Evolutionary conservation across 305 asterid genomes (phyloP), one percentile per base, ranked within the genome.

Genomic region (Ajuga reptans): DNA sequence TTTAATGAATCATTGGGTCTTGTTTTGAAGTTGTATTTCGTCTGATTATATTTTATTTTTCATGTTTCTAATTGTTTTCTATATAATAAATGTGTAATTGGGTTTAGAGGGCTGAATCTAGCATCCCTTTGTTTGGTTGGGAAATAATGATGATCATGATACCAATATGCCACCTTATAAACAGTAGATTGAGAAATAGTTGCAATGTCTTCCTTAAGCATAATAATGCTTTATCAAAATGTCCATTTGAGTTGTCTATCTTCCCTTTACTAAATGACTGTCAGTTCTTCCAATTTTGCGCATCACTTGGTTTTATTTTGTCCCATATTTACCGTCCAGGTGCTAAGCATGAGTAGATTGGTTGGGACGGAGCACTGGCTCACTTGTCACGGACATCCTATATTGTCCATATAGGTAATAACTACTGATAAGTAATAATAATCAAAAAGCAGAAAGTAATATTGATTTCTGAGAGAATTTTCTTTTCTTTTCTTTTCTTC

Each of bases 301-400:
- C 42, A 5, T 36, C 1, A 36, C 6, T 36, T 36, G 6, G 10
- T 5, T 39, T 7, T 7, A 2, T 49, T 72, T 36, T 31, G 33
- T 15, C 57, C n/a, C n/a, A n/a, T 73, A n/a, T n/a, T n/a, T n/a
- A n/a, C n/a, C n/a, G n/a, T 84, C 65, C 87, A 94, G 99, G 97
- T 94, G 66, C 81, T 94, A 85, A 94, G 99, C 84, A 89, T 94
- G 95, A 94, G 99, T 78, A 85, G 99, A 88, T 72, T 91, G 78
- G 99, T 97, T 68, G 99, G 91, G 75, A 95, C 95, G 96, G 95
- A 27, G 96, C 97, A 3, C 97, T 89, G 69, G 97, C 97, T 51
- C 99, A 7, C 96, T 93, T 45, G 97, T 87, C 79, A 87, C 96
- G 34, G 99, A 93, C 71, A 85, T 87, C 64, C 97, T 37, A 59